Percentiles rank a stretch among this genome's conserved stretches.
phyloP scores from a whole-genome alignment of 306 rosid genomes.

The Mimosa bimucronata region DNA sequence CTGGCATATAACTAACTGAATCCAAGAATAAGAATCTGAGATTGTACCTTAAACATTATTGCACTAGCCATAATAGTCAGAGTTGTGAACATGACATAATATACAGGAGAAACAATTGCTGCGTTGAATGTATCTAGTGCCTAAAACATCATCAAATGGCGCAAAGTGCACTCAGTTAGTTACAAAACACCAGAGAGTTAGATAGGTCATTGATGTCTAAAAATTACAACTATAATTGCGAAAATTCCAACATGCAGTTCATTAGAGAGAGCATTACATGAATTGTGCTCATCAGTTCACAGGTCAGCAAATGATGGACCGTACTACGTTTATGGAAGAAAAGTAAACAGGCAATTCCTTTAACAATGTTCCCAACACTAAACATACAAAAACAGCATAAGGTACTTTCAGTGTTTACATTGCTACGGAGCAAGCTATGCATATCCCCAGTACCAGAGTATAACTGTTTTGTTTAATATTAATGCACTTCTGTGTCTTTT shows the following conservation, averaged over 20 bases:
- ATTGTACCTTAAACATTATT: constrained; percentile 78
- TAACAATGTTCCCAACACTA: background rate
- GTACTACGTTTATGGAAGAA: background rate
- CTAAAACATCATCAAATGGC: constrained; percentile 47
- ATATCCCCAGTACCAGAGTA: background rate
- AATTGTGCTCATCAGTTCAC: background rate
- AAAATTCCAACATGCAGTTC: background rate
- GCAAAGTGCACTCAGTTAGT: background rate
- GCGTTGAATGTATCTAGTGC: constrained; percentile 77
- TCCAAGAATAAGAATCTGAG: constrained; percentile 21
- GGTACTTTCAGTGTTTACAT: background rate
- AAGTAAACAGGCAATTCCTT: background rate
- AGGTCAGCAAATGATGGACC: background rate
- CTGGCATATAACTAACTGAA: constrained; percentile 8
- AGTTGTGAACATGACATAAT: constrained; percentile 82
- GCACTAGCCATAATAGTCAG: constrained; percentile 76
- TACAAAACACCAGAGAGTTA: background rate
- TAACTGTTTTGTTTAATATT: background rate
- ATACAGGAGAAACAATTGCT: constrained; percentile 79
- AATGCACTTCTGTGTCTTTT: background rate
- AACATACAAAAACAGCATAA: background rate
- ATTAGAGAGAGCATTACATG: background rate
- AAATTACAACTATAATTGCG: background rate
- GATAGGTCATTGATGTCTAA: constrained; percentile 1
- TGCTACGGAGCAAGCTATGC: background rate